Evolutionary conservation across 495 filamentous ascomycete species (phyloP), one percentile per base, ranked within the genome.

Genomic region (Usnea hakonensis): DNA sequence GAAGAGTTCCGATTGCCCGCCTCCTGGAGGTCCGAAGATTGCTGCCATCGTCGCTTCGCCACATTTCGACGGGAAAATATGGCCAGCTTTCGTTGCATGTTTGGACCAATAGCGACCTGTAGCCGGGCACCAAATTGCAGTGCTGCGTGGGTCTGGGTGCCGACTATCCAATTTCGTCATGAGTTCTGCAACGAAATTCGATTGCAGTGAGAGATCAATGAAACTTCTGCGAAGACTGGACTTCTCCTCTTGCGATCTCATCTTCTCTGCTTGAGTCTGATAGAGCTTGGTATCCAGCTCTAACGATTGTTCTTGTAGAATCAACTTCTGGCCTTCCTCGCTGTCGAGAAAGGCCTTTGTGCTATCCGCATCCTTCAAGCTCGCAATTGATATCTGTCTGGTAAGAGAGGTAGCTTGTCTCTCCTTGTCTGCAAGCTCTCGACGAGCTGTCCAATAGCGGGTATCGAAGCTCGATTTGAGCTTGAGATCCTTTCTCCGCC

Each of bases 51-150:
- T 48, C 9, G 38, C 57, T 61, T 69, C 60, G 2, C 67, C 64
- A 46, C 61, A 55, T 55, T 57, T 67, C 44, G 59, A 62, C 10
- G 61, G 32, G 59, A 69, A 69, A 3, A 69, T 17, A 40, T 69
- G 65, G 19, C 56, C 57, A 37, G 53, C 53, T 36, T 1, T 26
- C 2, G 33, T 10, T 32, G 1, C 1, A 33, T 6, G 2, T 35
- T 19, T 5, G 21, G 1, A 5, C 32, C 33, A 1, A 55, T 26
- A 36, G 53, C 28, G 4, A 19, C 35, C 8, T 1, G 0, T 10
- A 23, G 35, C n/a, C n/a, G 53, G 53, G 21, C 53, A 55, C 53
- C 53, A 55, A 19, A 55, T 7, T 13, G 9, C 13, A 9, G n/a
- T n/a, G n/a, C n/a, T n/a, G n/a, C n/a, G n/a, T n/a, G n/a, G n/a